Percentiles rank a stretch among this genome's conserved stretches.
These are phyloP conservation scores for Uronychia binucleata DNA, from an alignment of 73 alveolate genomes.

Conservation along the genomic window DNA sequence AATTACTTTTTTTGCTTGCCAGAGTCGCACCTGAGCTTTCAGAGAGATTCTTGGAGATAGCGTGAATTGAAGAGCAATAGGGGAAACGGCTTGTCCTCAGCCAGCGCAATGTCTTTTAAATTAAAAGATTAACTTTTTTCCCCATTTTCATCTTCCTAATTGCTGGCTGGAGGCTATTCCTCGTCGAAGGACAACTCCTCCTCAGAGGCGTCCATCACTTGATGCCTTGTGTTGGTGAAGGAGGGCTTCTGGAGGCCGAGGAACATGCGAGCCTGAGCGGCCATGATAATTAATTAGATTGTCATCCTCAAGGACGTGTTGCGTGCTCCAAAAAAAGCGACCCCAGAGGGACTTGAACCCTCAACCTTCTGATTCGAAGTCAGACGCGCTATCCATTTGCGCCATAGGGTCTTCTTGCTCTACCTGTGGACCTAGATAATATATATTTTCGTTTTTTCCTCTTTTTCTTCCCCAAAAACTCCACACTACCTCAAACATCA, in stretches of 20 bases:
- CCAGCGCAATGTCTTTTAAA: background rate
- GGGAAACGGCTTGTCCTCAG: background rate
- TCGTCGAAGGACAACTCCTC: background rate
- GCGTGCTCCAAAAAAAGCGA: slow-evolving; percentile 16
- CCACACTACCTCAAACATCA: slow-evolving; percentile 1
- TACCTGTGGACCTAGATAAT: background rate
- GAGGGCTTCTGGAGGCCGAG: no score
- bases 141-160: background rate
- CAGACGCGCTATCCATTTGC: slow-evolving; percentile 67
- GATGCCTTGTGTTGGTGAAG: background rate
- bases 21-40: background rate
- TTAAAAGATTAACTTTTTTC: background rate
- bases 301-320: background rate
- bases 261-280: no score
- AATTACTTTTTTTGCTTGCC: background rate
- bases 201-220: background rate
- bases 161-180: background rate
- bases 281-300: no score
- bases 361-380: slow-evolving; percentile 62
- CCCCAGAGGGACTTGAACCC: slow-evolving; percentile 66
- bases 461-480: no score
- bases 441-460: no score
- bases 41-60: background rate
- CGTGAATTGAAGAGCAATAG: background rate
- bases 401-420: slow-evolving; percentile 36